These are phyloP conservation scores for Leonotis leonurus DNA, from an alignment of 257 asterid species.

Conservation along the genomic window DNA sequence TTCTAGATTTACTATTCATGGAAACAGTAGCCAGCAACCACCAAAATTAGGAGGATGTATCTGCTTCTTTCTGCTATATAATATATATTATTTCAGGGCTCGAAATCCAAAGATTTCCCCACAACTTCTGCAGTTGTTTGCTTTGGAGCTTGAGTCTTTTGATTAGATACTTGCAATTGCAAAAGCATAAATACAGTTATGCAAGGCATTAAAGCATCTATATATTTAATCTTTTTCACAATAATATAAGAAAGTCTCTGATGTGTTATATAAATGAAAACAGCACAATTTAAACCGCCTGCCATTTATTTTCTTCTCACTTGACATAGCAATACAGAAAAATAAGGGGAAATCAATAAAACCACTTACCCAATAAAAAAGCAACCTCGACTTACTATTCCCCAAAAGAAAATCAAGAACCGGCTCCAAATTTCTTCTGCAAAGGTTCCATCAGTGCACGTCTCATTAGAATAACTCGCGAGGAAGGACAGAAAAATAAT, in stretches of 20 bases:
- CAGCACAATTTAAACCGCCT: background rate
- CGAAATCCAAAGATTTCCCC: background rate
- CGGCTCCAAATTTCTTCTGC: constrained; percentile 69
- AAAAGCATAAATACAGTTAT: background rate
- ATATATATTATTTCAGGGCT: background rate
- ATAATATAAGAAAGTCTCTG: background rate
- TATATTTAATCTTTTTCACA: background rate
- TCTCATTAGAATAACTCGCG: background rate
- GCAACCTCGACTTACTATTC: constrained; percentile 43
- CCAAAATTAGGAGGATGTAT: background rate
- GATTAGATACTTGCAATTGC: no score
- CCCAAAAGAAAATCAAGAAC: constrained; percentile 65
- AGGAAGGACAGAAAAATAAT: background rate
- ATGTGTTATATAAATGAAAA: background rate
- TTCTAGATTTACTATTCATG: background rate
- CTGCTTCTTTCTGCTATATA: background rate
- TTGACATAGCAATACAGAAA: background rate
- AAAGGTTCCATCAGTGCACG: constrained; percentile 22
- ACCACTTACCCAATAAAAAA: constrained; percentile 70
- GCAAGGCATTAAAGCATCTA: background rate
- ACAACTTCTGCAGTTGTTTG: background rate
- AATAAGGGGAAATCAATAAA: background rate
- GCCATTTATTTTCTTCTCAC: background rate
- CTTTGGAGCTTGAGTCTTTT: background rate
- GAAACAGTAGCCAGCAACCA: no score